Percentiles rank a stretch among this genome's conserved stretches.
These are phyloP conservation scores for Fonsecaea multimorphosa DNA, from an alignment of 2,329 filamentous ascomycete genomes.

Conservation along the genomic window DNA sequence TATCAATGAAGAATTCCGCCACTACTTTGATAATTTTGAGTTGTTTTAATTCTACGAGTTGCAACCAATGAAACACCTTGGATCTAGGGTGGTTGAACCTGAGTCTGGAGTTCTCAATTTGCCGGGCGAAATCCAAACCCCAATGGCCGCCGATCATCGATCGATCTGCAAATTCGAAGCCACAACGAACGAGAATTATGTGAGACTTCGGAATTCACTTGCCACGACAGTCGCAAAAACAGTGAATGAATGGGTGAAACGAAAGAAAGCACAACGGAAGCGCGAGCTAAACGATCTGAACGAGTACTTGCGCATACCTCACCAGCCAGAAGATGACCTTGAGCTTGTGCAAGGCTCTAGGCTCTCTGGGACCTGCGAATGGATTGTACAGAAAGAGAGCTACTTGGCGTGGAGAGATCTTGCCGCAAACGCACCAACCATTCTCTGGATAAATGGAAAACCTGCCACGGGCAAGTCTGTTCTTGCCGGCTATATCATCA, in stretches of 20 bases:
- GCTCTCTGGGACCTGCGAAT: conserved; percentile 5
- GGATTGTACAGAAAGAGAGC: neutral
- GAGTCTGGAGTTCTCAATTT: conserved; percentile 54
- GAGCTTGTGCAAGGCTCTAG: neutral
- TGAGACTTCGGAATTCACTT: neutral
- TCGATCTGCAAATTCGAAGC: conserved; percentile 42
- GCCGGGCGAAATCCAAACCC: conserved; percentile 47
- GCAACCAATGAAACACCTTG: conserved; percentile 19
- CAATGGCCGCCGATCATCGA: conserved; percentile 46
- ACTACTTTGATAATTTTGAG: conserved; percentile 45
- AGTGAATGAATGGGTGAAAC: neutral
- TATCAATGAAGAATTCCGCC: conserved; percentile 56
- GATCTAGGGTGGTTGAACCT: conserved; percentile 43
- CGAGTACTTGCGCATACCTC: neutral
- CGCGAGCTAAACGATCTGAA: neutral
- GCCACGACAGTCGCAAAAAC: neutral
- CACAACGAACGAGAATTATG: neutral
- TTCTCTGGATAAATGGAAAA: conserved; percentile 42
- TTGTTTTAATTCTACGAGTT: conserved; percentile 58
- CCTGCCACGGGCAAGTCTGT: conserved; percentile 46
- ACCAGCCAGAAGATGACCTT: neutral
- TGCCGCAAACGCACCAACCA: conserved; percentile 27
- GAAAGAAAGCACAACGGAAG: neutral
- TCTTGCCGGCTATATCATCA: conserved; percentile 37
- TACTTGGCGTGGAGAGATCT: conserved; percentile 1